These are phyloP conservation scores for Gyromitra esculenta DNA, from an alignment of 2,329 filamentous ascomycete species.

Conservation along the genomic window DNA sequence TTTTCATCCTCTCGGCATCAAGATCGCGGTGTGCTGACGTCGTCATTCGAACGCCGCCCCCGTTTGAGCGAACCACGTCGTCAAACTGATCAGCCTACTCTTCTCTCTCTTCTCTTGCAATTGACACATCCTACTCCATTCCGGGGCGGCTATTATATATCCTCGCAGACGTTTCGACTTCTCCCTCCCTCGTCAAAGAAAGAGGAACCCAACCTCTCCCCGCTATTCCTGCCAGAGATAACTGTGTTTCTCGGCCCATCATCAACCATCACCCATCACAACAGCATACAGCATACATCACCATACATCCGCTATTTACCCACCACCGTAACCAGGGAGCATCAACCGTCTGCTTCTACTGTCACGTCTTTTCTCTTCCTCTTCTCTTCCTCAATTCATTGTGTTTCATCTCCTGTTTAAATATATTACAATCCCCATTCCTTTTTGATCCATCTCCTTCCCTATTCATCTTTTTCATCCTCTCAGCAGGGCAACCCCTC, in stretches of 20 bases:
- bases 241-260: conserved; percentile 52
- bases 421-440: conserved; percentile 26
- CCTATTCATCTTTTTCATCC: conserved; percentile 21
- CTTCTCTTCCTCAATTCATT: conserved; percentile 10
- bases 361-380: conserved; percentile 17
- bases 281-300: conserved; percentile 22
- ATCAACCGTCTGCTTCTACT: conserved; percentile 14
- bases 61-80: conserved; percentile 53
- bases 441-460: conserved; percentile 27
- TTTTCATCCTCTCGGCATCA: conserved; percentile 40
- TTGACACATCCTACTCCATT: conserved; percentile 30
- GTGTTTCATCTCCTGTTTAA: conserved; percentile 30
- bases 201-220: conserved; percentile 45
- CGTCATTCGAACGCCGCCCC: conserved; percentile 40
- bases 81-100: conserved; percentile 45
- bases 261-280: conserved; percentile 46
- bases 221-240: conserved; percentile 49
- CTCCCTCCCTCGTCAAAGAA: conserved; percentile 37
- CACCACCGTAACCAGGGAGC: conserved; percentile 6
- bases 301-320: too few relatives aligned
- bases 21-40: conserved; percentile 49
- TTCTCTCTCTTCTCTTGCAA: conserved; percentile 35
- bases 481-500: conserved; percentile 41
- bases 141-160: conserved; percentile 45
- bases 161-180: conserved; percentile 50